Base-by-base conservation (phyloP, 1,284 basidiomycete genomes). In the Boletus smithii region DNA sequence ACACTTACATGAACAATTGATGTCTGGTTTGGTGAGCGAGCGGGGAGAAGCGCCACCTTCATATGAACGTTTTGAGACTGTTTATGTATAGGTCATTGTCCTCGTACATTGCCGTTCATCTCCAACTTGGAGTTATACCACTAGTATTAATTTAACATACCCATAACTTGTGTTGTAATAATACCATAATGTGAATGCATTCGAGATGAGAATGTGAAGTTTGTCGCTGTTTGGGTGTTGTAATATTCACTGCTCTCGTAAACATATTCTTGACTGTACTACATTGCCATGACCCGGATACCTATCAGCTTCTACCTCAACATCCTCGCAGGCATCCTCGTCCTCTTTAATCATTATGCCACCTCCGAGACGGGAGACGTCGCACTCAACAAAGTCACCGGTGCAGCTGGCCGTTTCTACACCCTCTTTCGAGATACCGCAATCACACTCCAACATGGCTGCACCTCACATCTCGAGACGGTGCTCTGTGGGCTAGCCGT, bases 1-100 rank as follows among this genome's bases (percentile, higher is more conserved):
- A 51, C 65, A 67, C 44, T 72, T 78, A 53, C 86, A 81, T 51
- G 77, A 79, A 54, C 71, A 80, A 29, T 69, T 87, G 11, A 72
- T 87, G 27, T 73, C 77, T 17, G 85, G 85, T 6, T 75, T 80
- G 58, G 78, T 81, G 63, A 79, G 74, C 31, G 76, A 81, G 57
- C 69, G 69, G 17, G 85, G 85, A 20, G 83, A 87, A 56, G 70
- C 73, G 27, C 84, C 85, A 0, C 85, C 85, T 7, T 64, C 73
- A 10, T 87, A 87, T 58, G 74, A 74, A 41, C 55, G 29, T 11
- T 46, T 40, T 26, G 39, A 20, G 14, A n/a, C 4, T 18, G 8
- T 38, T 18, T 11, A 23, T 29, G 30, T 8, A 26, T 54, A 40
- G 31, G 4, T 44, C 16, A 22, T 5, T 18, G 18, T 38, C 5